phyloP scores from a whole-genome alignment of 352 stramenopile genomes.

The Phytophthora fragariaefolia region DNA sequence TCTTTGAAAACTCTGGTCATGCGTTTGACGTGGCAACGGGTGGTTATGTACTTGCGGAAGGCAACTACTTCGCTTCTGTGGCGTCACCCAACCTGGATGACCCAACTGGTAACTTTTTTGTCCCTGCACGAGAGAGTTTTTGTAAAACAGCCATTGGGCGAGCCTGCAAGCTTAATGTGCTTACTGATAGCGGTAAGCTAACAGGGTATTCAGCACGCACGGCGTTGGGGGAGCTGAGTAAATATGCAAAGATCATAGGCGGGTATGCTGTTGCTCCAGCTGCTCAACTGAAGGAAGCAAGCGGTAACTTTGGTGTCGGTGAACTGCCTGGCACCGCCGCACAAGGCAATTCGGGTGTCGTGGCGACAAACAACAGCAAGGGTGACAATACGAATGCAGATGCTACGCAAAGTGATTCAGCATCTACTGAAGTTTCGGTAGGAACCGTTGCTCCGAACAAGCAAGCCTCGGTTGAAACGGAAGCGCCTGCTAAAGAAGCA shows the following conservation, averaged over 20 bases:
- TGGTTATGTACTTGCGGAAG: slow-evolving; percentile 33
- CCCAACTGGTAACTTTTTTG: slow-evolving; percentile 25
- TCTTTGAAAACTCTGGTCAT: slow-evolving; percentile 24
- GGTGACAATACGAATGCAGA: neutral
- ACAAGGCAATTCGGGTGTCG: neutral
- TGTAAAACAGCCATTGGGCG: slow-evolving; percentile 27
- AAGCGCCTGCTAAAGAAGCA: slow-evolving; percentile 1
- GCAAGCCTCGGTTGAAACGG: neutral
- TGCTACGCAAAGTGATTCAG: neutral
- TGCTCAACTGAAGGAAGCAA: slow-evolving; percentile 7
- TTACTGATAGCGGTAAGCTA: slow-evolving; percentile 18
- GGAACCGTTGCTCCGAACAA: slow-evolving; percentile 5
- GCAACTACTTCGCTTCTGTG: slow-evolving; percentile 33
- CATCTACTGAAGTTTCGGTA: neutral
- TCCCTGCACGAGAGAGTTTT: slow-evolving; percentile 10
- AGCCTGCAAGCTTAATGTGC: slow-evolving; percentile 31
- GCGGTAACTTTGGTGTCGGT: slow-evolving; percentile 24
- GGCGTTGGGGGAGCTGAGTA: slow-evolving; percentile 6
- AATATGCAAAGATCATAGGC: slow-evolving; percentile 16
- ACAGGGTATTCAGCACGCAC: slow-evolving; percentile 1
- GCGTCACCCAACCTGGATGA: slow-evolving; percentile 25
- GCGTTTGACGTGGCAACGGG: slow-evolving; percentile 24
- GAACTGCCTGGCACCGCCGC: neutral
- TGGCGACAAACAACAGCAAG: neutral
- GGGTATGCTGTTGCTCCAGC: slow-evolving; percentile 7